Conservation (phyloP, 352 stramenopile genomes). For the Phytophthora constricta region DNA sequence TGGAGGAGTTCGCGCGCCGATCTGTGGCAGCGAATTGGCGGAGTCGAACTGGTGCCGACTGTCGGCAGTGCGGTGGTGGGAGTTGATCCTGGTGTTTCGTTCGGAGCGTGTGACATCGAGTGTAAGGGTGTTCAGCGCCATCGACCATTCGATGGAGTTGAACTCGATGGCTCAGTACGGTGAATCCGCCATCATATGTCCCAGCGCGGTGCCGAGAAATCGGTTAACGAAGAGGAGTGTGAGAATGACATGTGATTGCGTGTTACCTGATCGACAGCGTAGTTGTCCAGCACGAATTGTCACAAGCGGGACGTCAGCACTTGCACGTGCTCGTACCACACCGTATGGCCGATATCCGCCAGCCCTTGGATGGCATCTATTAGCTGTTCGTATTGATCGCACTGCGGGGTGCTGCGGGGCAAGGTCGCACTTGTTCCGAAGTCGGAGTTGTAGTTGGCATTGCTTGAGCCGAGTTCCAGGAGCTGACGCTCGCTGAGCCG, state of each 20-base stretch:
- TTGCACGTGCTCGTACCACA: constrained; percentile 1
- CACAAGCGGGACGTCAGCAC: not conserved
- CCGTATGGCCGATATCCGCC: not conserved
- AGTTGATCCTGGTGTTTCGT: not conserved
- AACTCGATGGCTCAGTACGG: not conserved
- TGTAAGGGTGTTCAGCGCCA: not conserved
- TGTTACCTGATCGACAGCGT: not conserved
- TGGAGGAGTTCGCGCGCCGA: not conserved
- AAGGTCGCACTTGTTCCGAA: not conserved
- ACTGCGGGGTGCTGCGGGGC: not conserved
- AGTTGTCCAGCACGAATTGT: not conserved
- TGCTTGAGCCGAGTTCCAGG: not conserved
- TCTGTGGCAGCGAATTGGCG: no score
- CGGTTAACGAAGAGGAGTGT: not conserved
- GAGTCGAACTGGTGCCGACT: no score
- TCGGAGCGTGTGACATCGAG: not conserved
- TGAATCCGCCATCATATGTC: not conserved
- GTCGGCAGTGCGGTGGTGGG: no score
- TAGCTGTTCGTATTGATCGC: not conserved
- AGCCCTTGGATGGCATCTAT: not conserved
- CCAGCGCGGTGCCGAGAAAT: not conserved
- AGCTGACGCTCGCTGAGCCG: not conserved
- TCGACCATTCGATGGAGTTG: not conserved
- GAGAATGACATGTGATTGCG: not conserved
- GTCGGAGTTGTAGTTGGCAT: not conserved